Conservation (phyloP, 768 basidiomycete genomes). For the Russula sp. region DNA sequence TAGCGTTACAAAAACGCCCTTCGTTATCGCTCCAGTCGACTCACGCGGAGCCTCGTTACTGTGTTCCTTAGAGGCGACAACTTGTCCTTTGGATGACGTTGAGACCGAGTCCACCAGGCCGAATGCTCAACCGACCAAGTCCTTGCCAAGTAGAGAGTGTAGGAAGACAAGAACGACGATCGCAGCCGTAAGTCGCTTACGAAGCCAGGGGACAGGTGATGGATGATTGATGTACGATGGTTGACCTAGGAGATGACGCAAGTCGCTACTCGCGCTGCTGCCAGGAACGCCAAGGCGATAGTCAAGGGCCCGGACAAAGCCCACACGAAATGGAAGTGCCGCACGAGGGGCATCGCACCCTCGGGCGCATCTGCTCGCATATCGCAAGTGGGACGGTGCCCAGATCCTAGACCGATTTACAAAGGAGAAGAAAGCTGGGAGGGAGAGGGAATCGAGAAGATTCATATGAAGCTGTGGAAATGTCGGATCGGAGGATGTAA, state of each 20-base stretch:
- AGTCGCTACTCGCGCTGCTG: background rate
- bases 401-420: background rate
- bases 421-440: background rate
- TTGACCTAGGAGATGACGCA: background rate
- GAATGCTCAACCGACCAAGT: background rate
- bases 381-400: background rate
- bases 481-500: conserved; percentile 15
- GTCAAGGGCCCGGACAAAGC: conserved; percentile 11
- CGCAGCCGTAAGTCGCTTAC: conserved; percentile 7
- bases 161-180: conserved; percentile 8
- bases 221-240: background rate
- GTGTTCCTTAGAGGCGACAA: background rate
- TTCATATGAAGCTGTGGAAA: conserved; percentile 16
- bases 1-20: background rate
- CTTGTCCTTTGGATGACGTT: background rate
- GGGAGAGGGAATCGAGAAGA: conserved; percentile 10
- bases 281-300: background rate
- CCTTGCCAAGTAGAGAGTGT: background rate
- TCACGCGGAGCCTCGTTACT: background rate
- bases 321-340: conserved; percentile 15
- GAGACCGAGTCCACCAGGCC: background rate
- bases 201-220: background rate
- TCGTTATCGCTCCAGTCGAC: background rate
- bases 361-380: conserved; percentile 6
- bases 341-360: background rate